A percentile compares a stretch with the other conserved stretches of the same genome.
These are phyloP conservation scores for Rhizopogon roseolus DNA, from an alignment of 768 basidiomycete species.

Conservation along the genomic window DNA sequence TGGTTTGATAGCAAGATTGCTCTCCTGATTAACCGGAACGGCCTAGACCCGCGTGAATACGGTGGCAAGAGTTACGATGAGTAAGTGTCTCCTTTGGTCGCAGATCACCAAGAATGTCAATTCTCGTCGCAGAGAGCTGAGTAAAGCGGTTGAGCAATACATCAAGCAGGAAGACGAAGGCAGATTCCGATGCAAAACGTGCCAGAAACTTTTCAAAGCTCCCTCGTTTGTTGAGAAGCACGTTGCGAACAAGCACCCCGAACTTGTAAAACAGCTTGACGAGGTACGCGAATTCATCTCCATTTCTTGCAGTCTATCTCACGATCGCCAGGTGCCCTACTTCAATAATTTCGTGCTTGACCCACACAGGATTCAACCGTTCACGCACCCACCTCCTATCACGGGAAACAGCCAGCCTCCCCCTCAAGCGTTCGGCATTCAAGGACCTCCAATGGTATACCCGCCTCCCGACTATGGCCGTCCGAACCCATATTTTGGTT, in stretches of 20 bases:
- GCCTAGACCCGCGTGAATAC: slow-evolving; percentile 82
- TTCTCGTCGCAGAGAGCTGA: slow-evolving; percentile 59
- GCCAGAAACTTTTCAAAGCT: slow-evolving; percentile 96
- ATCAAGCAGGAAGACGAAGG: slow-evolving; percentile 96
- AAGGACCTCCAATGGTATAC: slow-evolving; percentile 46
- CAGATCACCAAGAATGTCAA: slow-evolving; percentile 5
- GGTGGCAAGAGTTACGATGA: slow-evolving; percentile 89
- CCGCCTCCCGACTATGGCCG: slow-evolving; percentile 41
- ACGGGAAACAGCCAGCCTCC: slow-evolving; percentile 71
- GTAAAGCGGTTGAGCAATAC: slow-evolving; percentile 69
- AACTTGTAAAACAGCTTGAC: slow-evolving; percentile 77
- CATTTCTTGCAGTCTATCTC: slow-evolving; percentile 2
- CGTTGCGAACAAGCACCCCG: slow-evolving; percentile 89
- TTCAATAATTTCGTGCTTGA: slow-evolving; percentile 97
- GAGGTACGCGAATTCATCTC: slow-evolving; percentile 51
- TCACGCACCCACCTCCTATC: slow-evolving; percentile 69
- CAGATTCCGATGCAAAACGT: slow-evolving; percentile 95
- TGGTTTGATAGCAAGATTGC: slow-evolving; percentile 85
- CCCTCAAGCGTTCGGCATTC: slow-evolving; percentile 82
- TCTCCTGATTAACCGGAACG: slow-evolving; percentile 70
- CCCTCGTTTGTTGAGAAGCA: slow-evolving; percentile 98
- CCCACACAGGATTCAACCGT: slow-evolving; percentile 87
- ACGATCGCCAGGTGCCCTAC: slow-evolving; percentile 61
- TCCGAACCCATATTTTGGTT: slow-evolving; percentile 33
- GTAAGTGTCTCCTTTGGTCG: slow-evolving; percentile 42